phyloP scores from a whole-genome alignment of 129 eudicot species.

The Sambucus nigra region DNA sequence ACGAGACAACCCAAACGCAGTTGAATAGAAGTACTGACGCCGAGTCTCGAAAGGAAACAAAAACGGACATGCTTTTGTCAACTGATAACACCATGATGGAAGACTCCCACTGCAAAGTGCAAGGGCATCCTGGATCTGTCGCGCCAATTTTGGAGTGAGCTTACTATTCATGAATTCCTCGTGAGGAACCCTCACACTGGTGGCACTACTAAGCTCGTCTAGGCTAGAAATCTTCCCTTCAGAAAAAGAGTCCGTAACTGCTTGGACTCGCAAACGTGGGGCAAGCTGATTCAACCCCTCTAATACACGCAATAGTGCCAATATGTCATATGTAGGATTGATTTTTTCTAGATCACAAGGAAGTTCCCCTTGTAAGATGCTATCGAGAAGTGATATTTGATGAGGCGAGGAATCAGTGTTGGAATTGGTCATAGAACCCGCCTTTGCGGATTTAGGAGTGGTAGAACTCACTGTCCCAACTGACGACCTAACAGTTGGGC shows the following conservation, averaged over 20 bases:
- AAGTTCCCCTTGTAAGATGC: conserved; percentile 85
- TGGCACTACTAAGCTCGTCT: conserved; percentile 30
- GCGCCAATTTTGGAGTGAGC: conserved; percentile 89
- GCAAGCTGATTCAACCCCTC: conserved; percentile 98
- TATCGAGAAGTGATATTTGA: conserved; percentile 63
- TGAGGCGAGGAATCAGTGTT: conserved; percentile 32
- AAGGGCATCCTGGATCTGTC: conserved; percentile 95
- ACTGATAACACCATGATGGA: conserved; percentile 96
- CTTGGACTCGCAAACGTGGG: conserved; percentile 64
- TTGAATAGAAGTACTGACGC: conserved; percentile 84
- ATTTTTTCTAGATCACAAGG: conserved; percentile 89
- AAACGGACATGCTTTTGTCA: conserved; percentile 89
- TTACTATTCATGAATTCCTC: conserved; percentile 78
- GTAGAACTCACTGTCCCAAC: conserved; percentile 34
- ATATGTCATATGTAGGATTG: conserved; percentile 76
- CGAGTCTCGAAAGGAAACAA: conserved; percentile 92
- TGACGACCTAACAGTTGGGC: conserved; percentile 32
- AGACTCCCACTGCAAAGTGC: conserved; percentile 95
- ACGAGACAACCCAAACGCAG: conserved; percentile 91
- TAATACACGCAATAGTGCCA: conserved; percentile 71
- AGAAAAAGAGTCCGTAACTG: conserved; percentile 49
- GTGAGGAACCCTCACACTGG: conserved; percentile 46
- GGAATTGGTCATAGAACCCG: conserved; percentile 38
- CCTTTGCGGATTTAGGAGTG: conserved; percentile 54
- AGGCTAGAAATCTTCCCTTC: conserved; percentile 58